These are phyloP conservation scores for Hibiscus tridactylites DNA, from an alignment of 345 rosid species.

Conservation along the genomic window DNA sequence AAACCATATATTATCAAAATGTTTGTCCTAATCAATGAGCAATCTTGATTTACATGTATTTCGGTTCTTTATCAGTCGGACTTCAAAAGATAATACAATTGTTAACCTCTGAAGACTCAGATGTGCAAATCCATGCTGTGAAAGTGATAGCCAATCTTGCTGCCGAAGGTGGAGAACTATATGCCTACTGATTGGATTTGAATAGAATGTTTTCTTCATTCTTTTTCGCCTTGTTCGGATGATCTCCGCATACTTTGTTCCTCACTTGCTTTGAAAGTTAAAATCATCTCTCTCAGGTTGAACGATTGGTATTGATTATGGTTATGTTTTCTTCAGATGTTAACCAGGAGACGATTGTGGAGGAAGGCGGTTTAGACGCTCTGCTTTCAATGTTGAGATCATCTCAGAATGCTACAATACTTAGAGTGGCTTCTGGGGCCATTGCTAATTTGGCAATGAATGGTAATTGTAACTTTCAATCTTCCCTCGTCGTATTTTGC, in stretches of 20 bases:
- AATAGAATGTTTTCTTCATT: not conserved
- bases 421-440: constrained; percentile 95
- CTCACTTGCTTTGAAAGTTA: not conserved
- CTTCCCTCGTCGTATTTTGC: constrained; percentile 6
- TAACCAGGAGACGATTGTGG: constrained; percentile 83
- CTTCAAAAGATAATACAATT: constrained; percentile 73
- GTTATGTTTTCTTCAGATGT: constrained; percentile 36
- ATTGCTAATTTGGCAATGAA: constrained; percentile 96
- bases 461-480: constrained; percentile 33
- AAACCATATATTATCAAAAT: not conserved
- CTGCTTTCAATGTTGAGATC: constrained; percentile 57
- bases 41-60: not conserved
- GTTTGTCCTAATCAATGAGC: not conserved
- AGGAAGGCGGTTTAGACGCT: constrained; percentile 92
- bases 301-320: not conserved
- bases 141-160: constrained; percentile 97
- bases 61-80: constrained; percentile 46
- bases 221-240: not conserved
- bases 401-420: constrained; percentile 67
- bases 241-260: not conserved
- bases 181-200: not conserved
- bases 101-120: constrained; percentile 69
- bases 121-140: constrained; percentile 85
- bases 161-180: constrained; percentile 63
- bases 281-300: not conserved